Conservation (phyloP, 202 grass and related monocot species). For the Elaeis oleifera region DNA sequence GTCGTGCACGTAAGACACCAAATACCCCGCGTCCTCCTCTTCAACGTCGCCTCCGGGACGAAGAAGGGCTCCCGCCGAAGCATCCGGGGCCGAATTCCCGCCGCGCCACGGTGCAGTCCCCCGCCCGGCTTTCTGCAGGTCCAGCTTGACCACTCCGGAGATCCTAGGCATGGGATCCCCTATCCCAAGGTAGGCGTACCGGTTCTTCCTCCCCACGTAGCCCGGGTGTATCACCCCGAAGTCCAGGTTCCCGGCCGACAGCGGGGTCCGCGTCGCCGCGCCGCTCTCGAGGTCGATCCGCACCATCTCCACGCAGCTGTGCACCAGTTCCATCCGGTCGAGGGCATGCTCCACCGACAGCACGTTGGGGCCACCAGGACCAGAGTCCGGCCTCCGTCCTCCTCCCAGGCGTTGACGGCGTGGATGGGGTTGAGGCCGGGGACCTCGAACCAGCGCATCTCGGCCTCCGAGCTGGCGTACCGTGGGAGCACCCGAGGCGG, state of each 20-base stretch:
- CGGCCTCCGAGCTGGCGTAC: constrained; percentile 58
- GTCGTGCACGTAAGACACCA: constrained; percentile 79
- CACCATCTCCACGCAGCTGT: constrained; percentile 62
- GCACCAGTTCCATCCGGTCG: constrained; percentile 57
- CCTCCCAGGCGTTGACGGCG: constrained; percentile 83
- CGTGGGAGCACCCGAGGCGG: constrained; percentile 62
- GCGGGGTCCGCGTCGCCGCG: constrained; percentile 24
- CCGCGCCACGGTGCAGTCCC: constrained; percentile 55
- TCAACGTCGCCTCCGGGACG: constrained; percentile 40
- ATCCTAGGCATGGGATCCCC: constrained; percentile 78
- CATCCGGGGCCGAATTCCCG: constrained; percentile 56
- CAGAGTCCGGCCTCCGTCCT: constrained; percentile 21
- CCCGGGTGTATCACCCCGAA: constrained; percentile 60
- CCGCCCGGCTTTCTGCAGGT: constrained; percentile 37
- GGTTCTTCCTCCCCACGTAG: constrained; percentile 48
- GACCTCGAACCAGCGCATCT: constrained; percentile 83
- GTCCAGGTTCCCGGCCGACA: constrained; percentile 63
- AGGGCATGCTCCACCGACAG: constrained; percentile 77
- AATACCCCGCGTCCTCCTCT: constrained; percentile 64
- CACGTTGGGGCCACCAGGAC: constrained; percentile 72
- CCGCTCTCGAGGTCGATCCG: constrained; percentile 53
- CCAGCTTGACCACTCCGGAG: constrained; percentile 53
- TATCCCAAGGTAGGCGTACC: constrained; percentile 54
- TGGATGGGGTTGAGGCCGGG: constrained; percentile 80
- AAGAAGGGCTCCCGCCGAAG: constrained; percentile 75